phyloP scores from a whole-genome alignment of 495 filamentous ascomycete species.

The Apodospora peruviana region DNA sequence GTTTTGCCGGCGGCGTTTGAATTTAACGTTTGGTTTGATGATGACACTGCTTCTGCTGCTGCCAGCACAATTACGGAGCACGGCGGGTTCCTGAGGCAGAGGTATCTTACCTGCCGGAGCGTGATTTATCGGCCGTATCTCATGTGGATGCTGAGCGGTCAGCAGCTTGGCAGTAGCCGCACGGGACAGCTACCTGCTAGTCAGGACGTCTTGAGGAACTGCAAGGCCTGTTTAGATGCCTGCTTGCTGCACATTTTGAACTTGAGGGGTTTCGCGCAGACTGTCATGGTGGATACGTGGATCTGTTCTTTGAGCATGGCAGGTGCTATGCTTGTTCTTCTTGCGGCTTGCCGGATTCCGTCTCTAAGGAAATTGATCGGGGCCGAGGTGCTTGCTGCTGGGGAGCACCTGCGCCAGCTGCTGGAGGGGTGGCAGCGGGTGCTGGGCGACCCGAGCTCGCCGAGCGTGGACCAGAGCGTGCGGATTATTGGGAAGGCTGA shows the following conservation, averaged over 20 bases:
- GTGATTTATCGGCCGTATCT: constrained; percentile 45
- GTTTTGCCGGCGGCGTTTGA: constrained; percentile 33
- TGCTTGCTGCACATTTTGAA: constrained; percentile 39
- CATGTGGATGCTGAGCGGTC: constrained; percentile 33
- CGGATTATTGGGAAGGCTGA: constrained; percentile 26
- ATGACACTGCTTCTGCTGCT: constrained; percentile 11
- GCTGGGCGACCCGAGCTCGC: constrained; percentile 21
- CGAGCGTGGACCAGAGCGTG: constrained; percentile 30
- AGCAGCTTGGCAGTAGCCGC: background rate
- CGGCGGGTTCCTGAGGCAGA: constrained; percentile 37
- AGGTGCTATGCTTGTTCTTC: constrained; percentile 27
- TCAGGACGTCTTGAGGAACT: constrained; percentile 26
- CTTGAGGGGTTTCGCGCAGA: constrained; percentile 32
- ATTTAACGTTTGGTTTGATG: constrained; percentile 25
- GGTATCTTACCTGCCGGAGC: constrained; percentile 42
- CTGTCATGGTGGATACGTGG: constrained; percentile 44
- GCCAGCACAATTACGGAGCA: constrained; percentile 28
- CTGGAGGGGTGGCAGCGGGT: constrained; percentile 22
- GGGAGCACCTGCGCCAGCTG: constrained; percentile 20
- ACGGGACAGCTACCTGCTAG: background rate
- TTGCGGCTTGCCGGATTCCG: constrained; percentile 21
- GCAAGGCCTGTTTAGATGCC: constrained; percentile 33
- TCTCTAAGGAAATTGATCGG: constrained; percentile 16
- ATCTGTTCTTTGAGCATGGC: constrained; percentile 41
- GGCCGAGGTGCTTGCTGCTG: constrained; percentile 20